Evolutionary conservation across 139 green algal species (phyloP), one percentile per base, ranked within the genome.

Genomic region (Haematococcus lacustris): DNA sequence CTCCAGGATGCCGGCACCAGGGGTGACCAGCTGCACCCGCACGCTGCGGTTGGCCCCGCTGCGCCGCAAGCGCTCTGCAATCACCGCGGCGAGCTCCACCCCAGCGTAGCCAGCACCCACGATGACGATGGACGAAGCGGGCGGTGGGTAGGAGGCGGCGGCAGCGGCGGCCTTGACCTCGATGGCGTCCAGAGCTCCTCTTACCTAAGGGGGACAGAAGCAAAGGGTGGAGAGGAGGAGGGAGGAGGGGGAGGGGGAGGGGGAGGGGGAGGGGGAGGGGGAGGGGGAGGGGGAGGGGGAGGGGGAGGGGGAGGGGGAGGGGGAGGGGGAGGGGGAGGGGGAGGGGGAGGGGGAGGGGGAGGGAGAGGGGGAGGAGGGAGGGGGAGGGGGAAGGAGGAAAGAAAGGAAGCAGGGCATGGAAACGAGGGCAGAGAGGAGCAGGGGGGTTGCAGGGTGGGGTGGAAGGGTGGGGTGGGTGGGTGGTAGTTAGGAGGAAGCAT

Each of bases 81-180:
- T 30, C 34, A 83, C 84, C 0, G 83, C 80, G 2, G 93, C 90
- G 40, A 98, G 80, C 86, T 98, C 94, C 53, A 98, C 91, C 2
- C 93, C 92, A 28, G 66, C 28, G 67, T 38, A 71, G 26, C 94
- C 94, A 2, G 79, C 93, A 30, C 94, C 94, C 38, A 97, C 90
- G 28, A 98, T 86, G 51, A 88, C 79, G 21, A 93, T 81, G 13
- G 47, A n/a, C n/a, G n/a, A n/a, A n/a, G n/a, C n/a, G n/a, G n/a
- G n/a, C n/a, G n/a, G n/a, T n/a, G n/a, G n/a, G n/a, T n/a, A n/a
- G n/a, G n/a, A n/a, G n/a, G n/a, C n/a, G n/a, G n/a, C n/a, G n/a
- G n/a, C n/a, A n/a, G n/a, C n/a, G n/a, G n/a, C n/a, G n/a, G n/a
- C n/a, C n/a, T n/a, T n/a, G n/a, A n/a, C n/a, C n/a, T n/a, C n/a